phyloP scores from a whole-genome alignment of 2,329 filamentous ascomycete species.

The Aotearoamyces nothofagi region DNA sequence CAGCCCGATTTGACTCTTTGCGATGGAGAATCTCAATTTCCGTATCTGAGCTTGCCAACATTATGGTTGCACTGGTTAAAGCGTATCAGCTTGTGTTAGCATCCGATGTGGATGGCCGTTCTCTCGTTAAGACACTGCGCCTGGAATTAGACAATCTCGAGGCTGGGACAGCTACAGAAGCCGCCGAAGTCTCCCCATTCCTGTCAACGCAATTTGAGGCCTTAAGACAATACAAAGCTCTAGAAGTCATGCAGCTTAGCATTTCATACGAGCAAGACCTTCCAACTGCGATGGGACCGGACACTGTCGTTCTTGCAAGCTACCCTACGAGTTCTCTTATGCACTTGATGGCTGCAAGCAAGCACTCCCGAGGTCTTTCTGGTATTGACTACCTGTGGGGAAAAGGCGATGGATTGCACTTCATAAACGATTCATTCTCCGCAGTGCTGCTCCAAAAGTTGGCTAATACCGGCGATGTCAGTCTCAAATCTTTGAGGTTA shows the following conservation, averaged over 20 bases:
- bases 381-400: constrained; percentile 17
- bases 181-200: constrained; percentile 29
- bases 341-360: constrained; percentile 11
- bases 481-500: constrained; percentile 42
- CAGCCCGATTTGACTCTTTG: constrained; percentile 41
- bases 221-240: constrained; percentile 29
- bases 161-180: constrained; percentile 25
- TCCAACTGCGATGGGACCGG: constrained; percentile 3
- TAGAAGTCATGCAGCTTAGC: constrained; percentile 9
- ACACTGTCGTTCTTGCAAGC: constrained; percentile 17
- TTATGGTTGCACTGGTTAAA: constrained; percentile 37
- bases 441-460: constrained; percentile 39
- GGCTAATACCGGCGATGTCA: constrained; percentile 33
- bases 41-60: constrained; percentile 33
- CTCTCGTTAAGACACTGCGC: constrained; percentile 31
- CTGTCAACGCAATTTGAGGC: constrained; percentile 39
- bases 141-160: constrained; percentile 37
- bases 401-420: constrained; percentile 20
- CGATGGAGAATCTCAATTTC: constrained; percentile 41
- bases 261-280: too few relatives aligned
- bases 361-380: constrained; percentile 11
- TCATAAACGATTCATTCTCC: constrained; percentile 32
- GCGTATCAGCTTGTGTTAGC: constrained; percentile 40
- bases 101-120: constrained; percentile 16
- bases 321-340: constrained; percentile 15